These are phyloP conservation scores for Mycena citricolor DNA, from an alignment of 1,284 basidiomycete genomes.

Conservation along the genomic window DNA sequence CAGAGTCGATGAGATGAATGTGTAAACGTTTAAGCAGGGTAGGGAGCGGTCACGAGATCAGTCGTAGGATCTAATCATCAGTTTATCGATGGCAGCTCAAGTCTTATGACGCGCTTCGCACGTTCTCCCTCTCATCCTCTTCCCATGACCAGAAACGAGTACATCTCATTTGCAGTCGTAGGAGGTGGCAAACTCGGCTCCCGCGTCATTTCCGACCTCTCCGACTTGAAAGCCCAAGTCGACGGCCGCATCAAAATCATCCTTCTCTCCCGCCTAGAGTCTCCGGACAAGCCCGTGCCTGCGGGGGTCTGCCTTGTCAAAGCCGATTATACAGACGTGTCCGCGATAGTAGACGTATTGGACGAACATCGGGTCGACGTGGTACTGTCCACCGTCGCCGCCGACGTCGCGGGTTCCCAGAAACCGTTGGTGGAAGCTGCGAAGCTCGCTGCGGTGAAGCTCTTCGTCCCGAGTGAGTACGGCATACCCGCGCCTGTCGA, in stretches of 20 bases:
- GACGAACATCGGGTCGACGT: constrained; percentile 20
- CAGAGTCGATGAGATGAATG: no score
- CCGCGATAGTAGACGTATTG: constrained; percentile 20
- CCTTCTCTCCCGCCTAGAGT: constrained; percentile 8
- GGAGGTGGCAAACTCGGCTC: constrained; percentile 5
- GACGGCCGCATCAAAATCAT: constrained; percentile 12
- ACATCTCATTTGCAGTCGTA: constrained; percentile 13
- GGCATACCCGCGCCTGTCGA: no score
- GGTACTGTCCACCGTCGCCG: constrained; percentile 14
- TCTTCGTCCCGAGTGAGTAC: constrained; percentile 26
- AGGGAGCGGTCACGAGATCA: no score
- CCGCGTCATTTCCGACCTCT: constrained; percentile 7
- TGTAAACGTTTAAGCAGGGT: no score
- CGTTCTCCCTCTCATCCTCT: no score
- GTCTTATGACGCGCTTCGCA: no score
- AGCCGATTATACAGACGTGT: constrained; percentile 24
- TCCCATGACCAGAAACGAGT: no score
- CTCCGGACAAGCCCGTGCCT: constrained; percentile 8
- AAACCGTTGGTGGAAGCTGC: constrained; percentile 3
- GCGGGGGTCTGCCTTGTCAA: constrained; percentile 10
- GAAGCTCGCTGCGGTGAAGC: constrained; percentile 22
- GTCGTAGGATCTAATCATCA: no score
- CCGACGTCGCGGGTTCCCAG: constrained; percentile 1
- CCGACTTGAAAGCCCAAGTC: no score
- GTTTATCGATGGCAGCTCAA: no score